These are phyloP conservation scores for Scutellaria galericulata DNA, from an alignment of 257 asterid species.

Conservation along the genomic window DNA sequence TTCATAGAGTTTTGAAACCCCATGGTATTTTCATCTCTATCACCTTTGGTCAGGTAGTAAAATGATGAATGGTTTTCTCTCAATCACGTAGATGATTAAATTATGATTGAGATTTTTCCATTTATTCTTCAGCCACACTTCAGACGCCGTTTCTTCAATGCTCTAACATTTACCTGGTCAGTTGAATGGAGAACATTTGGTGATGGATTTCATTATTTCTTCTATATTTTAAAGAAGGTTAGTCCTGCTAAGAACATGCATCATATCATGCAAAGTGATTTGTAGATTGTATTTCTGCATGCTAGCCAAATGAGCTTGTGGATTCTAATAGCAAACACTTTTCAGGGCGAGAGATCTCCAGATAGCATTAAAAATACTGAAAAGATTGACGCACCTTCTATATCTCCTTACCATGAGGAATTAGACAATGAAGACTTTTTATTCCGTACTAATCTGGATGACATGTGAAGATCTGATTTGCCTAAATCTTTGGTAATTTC, in stretches of 20 bases:
- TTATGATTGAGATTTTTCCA: neutral
- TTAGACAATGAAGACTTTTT: conserved; percentile 80
- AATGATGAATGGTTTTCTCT: conserved; percentile 2
- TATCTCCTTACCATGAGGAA: conserved; percentile 78
- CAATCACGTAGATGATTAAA: neutral
- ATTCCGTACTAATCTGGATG: conserved; percentile 72
- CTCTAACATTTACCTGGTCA: conserved; percentile 83
- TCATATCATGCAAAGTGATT: neutral
- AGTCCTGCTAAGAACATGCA: conserved; percentile 13
- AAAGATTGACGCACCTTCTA: conserved; percentile 48
- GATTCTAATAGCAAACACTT: conserved; percentile 31
- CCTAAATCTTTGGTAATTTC: neutral
- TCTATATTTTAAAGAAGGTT: conserved; percentile 89
- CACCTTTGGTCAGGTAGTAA: conserved; percentile 88
- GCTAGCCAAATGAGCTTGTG: conserved; percentile 8
- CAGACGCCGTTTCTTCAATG: conserved; percentile 76
- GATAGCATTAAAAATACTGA: conserved; percentile 35
- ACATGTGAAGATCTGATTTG: conserved; percentile 38
- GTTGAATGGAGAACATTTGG: conserved; percentile 88
- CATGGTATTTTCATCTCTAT: conserved; percentile 83
- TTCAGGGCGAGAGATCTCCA: conserved; percentile 76
- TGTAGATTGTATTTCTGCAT: conserved; percentile 8
- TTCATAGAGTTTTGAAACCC: conserved; percentile 85
- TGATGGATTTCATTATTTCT: conserved; percentile 88
- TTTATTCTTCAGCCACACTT: conserved; percentile 76